Base-by-base conservation (phyloP, 495 filamentous ascomycete genomes). In the Viridothelium virens region DNA sequence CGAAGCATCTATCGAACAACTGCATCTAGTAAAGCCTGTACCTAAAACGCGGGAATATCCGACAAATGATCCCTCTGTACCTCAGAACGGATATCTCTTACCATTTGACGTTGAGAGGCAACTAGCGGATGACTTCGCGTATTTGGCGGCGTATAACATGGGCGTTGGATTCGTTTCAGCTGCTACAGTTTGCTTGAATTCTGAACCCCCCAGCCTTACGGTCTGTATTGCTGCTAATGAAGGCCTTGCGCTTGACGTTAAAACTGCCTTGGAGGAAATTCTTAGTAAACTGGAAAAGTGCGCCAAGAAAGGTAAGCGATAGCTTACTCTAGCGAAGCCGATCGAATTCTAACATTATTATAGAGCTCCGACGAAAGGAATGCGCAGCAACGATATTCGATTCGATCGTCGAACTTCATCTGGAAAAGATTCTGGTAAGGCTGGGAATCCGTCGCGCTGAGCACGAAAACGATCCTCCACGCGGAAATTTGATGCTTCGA, bases 81-180 rank as follows among this genome's bases (percentile, higher is more conserved):
- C 11, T 5, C 12, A 18, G 9, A 14, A 53, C 18, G 48, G 12
- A 9, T 53, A 53, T 53, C 48, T 25, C 5, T 16, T 53, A 5
- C 48, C 48, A 18, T 53, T 53, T 25, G 48, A 25, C 12, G 12
- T 53, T 14, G 48, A 53, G n/a, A 53, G n/a, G 48, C 11, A 25
- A 9, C n/a, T 53, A n/a, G 48, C 48, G n/a, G 48, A 53, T 25
- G 48, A 53, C n/a, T 53, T 53, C 18, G 48, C 48, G 5, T 53
- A 14, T 25, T 5, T 53, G 5, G 48, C 48, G 5, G 48, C 48
- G 48, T 53, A 16, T n/a, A 5, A 53, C 5, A 5, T n/a, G 5
- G 12, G n/a, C 5, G 48, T 53, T 14, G 48, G 18, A 25, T 53
- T 25, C 18, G 48, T 53, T 11, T 53, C 48, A 9, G 48, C 48